Conservation (phyloP, 192 early-diverging fungal genomes). For the Funneliformis mosseae region DNA sequence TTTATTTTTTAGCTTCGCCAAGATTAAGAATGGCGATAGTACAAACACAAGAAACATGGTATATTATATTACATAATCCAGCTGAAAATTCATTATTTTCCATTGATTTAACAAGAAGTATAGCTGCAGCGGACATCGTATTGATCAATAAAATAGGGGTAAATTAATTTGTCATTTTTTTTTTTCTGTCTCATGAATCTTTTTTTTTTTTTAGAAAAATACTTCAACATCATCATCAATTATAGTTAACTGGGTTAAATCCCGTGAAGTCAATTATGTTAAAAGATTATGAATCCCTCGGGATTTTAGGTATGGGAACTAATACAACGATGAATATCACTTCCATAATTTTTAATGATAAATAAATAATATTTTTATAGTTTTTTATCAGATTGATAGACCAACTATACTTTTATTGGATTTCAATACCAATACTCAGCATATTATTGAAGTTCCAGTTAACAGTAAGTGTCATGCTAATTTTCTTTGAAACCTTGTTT, state of each 20-base stretch:
- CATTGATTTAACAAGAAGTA: conserved; percentile 53
- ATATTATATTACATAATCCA: conserved; percentile 64
- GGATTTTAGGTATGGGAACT: conserved; percentile 40
- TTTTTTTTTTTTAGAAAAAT: neutral
- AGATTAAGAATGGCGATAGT: conserved; percentile 52
- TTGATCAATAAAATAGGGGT: conserved; percentile 18
- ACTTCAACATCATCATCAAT: neutral
- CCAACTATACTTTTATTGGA: conserved; percentile 52
- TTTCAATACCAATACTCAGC: conserved; percentile 55
- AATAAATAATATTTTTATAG: conserved; percentile 25
- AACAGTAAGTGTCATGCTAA: conserved; percentile 36
- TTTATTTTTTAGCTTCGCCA: conserved; percentile 45
- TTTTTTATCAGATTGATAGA: conserved; percentile 59
- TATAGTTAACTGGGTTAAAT: conserved; percentile 46
- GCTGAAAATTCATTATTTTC: conserved; percentile 60
- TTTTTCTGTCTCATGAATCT: neutral
- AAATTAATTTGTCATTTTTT: neutral
- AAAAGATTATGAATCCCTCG: conserved; percentile 38
- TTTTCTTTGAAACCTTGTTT: neutral
- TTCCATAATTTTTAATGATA: neutral
- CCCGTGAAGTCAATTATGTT: conserved; percentile 52
- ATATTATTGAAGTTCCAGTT: conserved; percentile 52
- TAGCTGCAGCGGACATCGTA: conserved; percentile 47
- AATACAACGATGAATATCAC: neutral
- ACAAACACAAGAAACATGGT: conserved; percentile 39